Conservation (phyloP, 2,329 filamentous ascomycete genomes). For the Colletotrichum lupini region DNA sequence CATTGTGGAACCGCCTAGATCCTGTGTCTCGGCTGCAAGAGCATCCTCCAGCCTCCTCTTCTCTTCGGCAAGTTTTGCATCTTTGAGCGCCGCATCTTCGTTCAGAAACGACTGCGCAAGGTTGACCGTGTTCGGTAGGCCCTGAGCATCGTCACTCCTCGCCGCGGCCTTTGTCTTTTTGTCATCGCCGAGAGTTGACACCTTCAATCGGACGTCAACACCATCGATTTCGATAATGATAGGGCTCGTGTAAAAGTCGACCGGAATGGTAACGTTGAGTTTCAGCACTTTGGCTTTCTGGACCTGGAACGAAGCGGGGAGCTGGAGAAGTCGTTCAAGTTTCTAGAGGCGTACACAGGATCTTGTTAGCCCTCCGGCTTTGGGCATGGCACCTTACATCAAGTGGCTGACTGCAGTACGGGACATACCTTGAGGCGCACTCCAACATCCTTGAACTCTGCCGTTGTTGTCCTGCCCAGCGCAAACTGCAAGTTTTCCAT, state of each 20-base stretch:
- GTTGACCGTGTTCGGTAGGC: conserved; percentile 76
- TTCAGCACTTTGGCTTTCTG: conserved; percentile 79
- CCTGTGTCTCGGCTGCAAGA: conserved; percentile 70
- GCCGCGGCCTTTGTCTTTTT: conserved; percentile 40
- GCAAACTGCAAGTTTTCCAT: conserved; percentile 87
- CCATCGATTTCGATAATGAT: conserved; percentile 87
- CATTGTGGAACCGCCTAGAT: conserved; percentile 69
- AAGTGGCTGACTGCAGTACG: not conserved
- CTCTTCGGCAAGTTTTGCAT: conserved; percentile 71
- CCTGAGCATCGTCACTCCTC: conserved; percentile 40
- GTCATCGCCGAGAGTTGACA: conserved; percentile 52
- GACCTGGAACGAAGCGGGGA: conserved; percentile 78
- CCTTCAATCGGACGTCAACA: conserved; percentile 75
- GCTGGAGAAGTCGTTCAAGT: conserved; percentile 77
- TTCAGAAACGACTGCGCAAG: conserved; percentile 81
- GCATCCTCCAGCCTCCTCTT: conserved; percentile 76
- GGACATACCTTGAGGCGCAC: conserved; percentile 78
- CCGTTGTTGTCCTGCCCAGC: conserved; percentile 81
- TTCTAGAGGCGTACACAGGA: conserved; percentile 66
- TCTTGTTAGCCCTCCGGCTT: not conserved
- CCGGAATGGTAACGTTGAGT: conserved; percentile 84
- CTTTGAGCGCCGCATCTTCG: conserved; percentile 51
- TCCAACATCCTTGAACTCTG: conserved; percentile 89
- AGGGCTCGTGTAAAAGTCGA: conserved; percentile 87
- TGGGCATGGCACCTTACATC: not conserved